A percentile compares a stretch with the other conserved stretches of the same genome.
phyloP scores from a whole-genome alignment of 768 basidiomycete genomes.

The Hygrophoropsis aurantiaca region DNA sequence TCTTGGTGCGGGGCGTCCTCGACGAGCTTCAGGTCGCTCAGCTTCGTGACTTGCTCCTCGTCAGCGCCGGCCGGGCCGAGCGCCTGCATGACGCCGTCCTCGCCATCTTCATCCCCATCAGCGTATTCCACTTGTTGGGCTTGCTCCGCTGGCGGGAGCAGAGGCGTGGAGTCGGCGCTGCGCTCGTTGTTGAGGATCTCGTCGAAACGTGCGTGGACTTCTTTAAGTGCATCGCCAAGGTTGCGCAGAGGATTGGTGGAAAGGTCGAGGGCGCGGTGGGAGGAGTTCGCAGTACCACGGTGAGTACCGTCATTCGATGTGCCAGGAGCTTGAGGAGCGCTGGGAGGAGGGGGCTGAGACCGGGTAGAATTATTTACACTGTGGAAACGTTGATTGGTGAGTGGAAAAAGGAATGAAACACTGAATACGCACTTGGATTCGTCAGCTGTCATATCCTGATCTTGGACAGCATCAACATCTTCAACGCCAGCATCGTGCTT shows the following conservation, averaged over 20 bases:
- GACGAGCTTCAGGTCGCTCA: constrained; percentile 76
- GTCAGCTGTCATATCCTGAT: constrained; percentile 30
- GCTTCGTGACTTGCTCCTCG: constrained; percentile 78
- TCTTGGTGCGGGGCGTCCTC: constrained; percentile 50
- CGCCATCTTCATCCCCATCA: constrained; percentile 59
- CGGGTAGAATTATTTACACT: background rate
- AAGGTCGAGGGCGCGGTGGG: constrained; percentile 34
- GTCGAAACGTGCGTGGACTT: constrained; percentile 81
- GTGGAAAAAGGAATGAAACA: background rate
- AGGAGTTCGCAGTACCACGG: constrained; percentile 42
- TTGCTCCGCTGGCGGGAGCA: constrained; percentile 35
- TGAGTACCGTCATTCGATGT: constrained; percentile 43
- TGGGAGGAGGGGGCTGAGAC: constrained; percentile 4
- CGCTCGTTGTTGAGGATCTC: constrained; percentile 63
- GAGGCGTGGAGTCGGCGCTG: constrained; percentile 28
- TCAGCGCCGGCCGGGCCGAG: constrained; percentile 72
- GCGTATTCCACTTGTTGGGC: constrained; percentile 69
- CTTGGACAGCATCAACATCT: no score
- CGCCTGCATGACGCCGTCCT: constrained; percentile 78
- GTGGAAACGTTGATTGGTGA: no score
- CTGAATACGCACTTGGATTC: constrained; percentile 13
- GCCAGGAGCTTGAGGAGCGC: constrained; percentile 24
- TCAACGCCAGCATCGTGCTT: constrained; percentile 10
- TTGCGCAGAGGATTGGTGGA: constrained; percentile 64
- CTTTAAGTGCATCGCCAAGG: constrained; percentile 80